phyloP scores from a whole-genome alignment of 2,329 filamentous ascomycete species.

The Fusarium circinatum region DNA sequence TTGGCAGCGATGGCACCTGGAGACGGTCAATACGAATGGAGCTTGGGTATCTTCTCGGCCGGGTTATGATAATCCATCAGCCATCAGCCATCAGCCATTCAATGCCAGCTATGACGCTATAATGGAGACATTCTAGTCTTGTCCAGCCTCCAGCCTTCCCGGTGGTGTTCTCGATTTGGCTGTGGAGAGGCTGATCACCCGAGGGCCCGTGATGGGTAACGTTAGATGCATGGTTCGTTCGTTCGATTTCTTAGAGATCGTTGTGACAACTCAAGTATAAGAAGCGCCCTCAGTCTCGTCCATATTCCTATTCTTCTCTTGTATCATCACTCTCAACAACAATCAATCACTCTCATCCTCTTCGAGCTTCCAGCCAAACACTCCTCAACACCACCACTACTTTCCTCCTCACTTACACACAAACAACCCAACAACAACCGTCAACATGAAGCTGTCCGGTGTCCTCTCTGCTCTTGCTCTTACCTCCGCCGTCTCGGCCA shows the following conservation, averaged over 20 bases:
- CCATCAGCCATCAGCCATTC: not conserved
- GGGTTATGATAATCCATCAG: not conserved
- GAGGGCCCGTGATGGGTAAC: constrained; percentile 30
- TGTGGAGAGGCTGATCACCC: constrained; percentile 34
- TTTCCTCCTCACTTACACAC: constrained; percentile 13
- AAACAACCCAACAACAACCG: constrained; percentile 27
- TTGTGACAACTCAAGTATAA: constrained; percentile 31
- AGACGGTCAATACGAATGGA: constrained; percentile 2
- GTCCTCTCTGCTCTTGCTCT: constrained; percentile 53
- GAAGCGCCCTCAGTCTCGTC: constrained; percentile 23
- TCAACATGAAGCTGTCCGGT: constrained; percentile 57
- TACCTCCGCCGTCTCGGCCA: constrained; percentile 51
- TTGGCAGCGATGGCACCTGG: not conserved
- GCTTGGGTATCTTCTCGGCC: not conserved
- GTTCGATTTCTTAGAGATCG: constrained; percentile 26
- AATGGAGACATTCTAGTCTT: constrained; percentile 12
- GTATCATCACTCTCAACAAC: constrained; percentile 29
- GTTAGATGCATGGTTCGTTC: constrained; percentile 27
- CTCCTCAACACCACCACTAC: constrained; percentile 12
- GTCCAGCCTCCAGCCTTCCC: constrained; percentile 32
- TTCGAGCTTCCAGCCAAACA: constrained; percentile 24
- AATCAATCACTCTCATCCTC: constrained; percentile 22
- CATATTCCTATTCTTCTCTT: constrained; percentile 10
- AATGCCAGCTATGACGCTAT: constrained; percentile 26
- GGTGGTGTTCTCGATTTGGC: constrained; percentile 11